These are phyloP conservation scores for Gloeopeniophorella convolvens DNA, from an alignment of 768 basidiomycete species.

Conservation along the genomic window DNA sequence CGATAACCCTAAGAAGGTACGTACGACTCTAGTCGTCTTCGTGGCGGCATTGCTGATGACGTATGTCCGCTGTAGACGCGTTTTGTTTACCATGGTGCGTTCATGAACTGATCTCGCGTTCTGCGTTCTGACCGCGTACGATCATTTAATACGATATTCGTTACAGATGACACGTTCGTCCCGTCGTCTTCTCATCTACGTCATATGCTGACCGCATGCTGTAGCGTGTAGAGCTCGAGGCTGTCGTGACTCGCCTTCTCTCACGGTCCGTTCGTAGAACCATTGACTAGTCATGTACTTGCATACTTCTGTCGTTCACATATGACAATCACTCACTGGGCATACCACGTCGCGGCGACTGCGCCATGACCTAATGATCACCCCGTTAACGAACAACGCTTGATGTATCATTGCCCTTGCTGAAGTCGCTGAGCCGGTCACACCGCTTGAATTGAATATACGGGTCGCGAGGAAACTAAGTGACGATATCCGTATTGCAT, in stretches of 20 bases:
- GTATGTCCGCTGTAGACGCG: slow-evolving; percentile 44
- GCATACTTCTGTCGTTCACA: slow-evolving; percentile 7
- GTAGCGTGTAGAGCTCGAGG: slow-evolving; percentile 11
- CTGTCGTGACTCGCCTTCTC: neutral
- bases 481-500: too few relatives aligned
- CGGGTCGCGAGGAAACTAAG: too few relatives aligned
- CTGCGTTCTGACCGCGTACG: neutral
- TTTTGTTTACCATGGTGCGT: slow-evolving; percentile 73
- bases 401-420: too few relatives aligned
- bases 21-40: slow-evolving; percentile 12
- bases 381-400: too few relatives aligned
- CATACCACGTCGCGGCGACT: slow-evolving; percentile 2
- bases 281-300: slow-evolving; percentile 2
- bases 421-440: too few relatives aligned
- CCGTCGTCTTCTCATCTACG: neutral
- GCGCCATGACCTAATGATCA: too few relatives aligned
- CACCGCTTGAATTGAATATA: too few relatives aligned
- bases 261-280: neutral
- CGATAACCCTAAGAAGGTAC: slow-evolving; percentile 81
- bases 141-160: neutral
- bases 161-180: slow-evolving; percentile 22
- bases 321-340: slow-evolving; percentile 13
- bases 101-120: neutral
- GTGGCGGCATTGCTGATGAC: slow-evolving; percentile 1
- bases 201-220: neutral